Evolutionary conservation across 768 basidiomycete species (phyloP), one percentile per base, ranked within the genome.

Genomic region (Multifurca ochricompacta): DNA sequence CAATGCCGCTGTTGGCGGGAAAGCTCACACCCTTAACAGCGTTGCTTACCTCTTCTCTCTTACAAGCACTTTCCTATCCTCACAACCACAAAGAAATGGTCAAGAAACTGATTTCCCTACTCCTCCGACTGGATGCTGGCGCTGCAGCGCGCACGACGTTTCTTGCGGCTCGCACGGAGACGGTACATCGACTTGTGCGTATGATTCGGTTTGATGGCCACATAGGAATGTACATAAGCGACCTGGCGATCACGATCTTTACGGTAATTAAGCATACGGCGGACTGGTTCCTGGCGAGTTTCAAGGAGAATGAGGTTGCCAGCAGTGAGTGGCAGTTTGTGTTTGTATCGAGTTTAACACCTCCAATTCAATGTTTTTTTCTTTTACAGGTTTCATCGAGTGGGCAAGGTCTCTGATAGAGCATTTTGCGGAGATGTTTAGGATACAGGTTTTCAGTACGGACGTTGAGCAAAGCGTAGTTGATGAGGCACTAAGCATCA

Each of bases 261-360:
- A 96, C 93, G 0, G 84, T 90, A 1, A 87, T 99, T 67, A 94
- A 96, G 67, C 91, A 98, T 65, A 96, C 94, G 1, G 91, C 91
- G 13, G 95, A 99, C 70, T 99, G 96, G 96, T 99, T 91, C 69
- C 74, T 97, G 61, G 85, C 87, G 1, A 93, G 91, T 53, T 99
- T 96, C 70, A 89, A 86, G 68, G 96, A 97, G 69, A 93, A 96
- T 65, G 85, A 92, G 60, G 89, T 90, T 58, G 87, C 95, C 0
- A 94, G 91, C 54, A 80, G 95, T 95, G 62, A 59, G 90, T 75
- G 0, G 44, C n/a, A 50, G 16, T 9, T 18, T 51, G 7, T 48
- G 21, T 30, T 40, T 43, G 23, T 28, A n/a, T 40, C 23, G 39
- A 8, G 3, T 30, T 39, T 21, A 23, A 37, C 23, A 23, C 23